Base-by-base conservation (phyloP, 1,284 basidiomycete genomes). In the Pascua sp. region DNA sequence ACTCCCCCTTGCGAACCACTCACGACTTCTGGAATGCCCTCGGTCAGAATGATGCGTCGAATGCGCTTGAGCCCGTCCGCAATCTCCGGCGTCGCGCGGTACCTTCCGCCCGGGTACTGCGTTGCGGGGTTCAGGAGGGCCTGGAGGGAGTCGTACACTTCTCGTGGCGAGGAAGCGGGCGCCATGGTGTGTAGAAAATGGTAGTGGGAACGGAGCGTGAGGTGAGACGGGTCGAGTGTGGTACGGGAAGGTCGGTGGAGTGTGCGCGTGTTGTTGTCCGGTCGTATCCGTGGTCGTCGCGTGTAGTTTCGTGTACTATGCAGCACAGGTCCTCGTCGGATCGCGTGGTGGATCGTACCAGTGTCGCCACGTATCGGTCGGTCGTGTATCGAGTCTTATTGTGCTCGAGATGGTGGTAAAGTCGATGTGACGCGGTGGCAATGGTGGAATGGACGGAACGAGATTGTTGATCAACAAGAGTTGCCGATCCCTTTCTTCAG, bases 11-110 rank as follows among this genome's bases (percentile, higher is more conserved):
- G 24, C 24, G 7, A 3, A 32, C 24, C n/a, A 64, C 71, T 59
- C 49, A 71, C 69, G 15, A 67, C 63, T 39, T 77, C 73, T 11
- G 91, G 91, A 53, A 94, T 90, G 13, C 90, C 90, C 63, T 93
- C 90, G 16, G 91, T 88, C 40, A 94, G 82, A 48, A 94, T 91
- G 75, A 91, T 80, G 18, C 90, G 81, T 49, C 91, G 80, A 52
- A 94, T 90, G 76, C 71, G 65, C 53, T 89, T 90, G 16, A 87
- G 81, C 18, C 85, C 85, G 71, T 93, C 90, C 42, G 89, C 86
- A 40, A 86, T 79, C 62, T 91, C 89, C 43, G 81, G 80, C 15
- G 84, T 78, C 10, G 84, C 81, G 51, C 86, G 82, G 63, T 72
- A 65, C 45, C 64, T 83, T 80, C 73, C 86, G 10, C 87, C 54